These are phyloP conservation scores for Aspergillus sp. DNA, from an alignment of 2,329 filamentous ascomycete genomes.

Conservation along the genomic window DNA sequence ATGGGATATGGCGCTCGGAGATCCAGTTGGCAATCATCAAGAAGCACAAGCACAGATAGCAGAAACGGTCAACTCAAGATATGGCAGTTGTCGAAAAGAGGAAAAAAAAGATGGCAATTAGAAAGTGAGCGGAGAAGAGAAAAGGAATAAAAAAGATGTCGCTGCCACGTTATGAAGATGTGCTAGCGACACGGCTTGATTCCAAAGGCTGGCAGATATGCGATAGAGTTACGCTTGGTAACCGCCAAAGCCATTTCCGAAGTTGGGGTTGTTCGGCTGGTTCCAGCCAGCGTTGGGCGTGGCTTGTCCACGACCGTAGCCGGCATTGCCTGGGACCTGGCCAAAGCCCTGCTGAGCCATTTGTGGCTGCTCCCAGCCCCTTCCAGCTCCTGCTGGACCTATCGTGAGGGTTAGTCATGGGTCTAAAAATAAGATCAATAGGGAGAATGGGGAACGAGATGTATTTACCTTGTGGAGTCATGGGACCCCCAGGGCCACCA, in stretches of 20 bases:
- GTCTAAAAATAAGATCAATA: neutral
- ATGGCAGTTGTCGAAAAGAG: slow-evolving; percentile 20
- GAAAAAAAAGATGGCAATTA: slow-evolving; percentile 19
- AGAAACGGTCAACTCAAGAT: slow-evolving; percentile 19
- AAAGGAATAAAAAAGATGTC: slow-evolving; percentile 12
- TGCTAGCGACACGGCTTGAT: slow-evolving; percentile 13
- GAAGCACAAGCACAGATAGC: slow-evolving; percentile 20
- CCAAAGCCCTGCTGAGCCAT: slow-evolving; percentile 56
- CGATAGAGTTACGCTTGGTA: slow-evolving; percentile 55
- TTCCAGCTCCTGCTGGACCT: slow-evolving; percentile 61
- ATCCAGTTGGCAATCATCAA: slow-evolving; percentile 37
- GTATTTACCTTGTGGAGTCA: slow-evolving; percentile 59
- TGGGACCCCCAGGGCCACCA: slow-evolving; percentile 65
- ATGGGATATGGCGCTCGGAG: slow-evolving; percentile 37
- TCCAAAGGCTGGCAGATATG: slow-evolving; percentile 12
- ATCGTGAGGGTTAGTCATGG: slow-evolving; percentile 16
- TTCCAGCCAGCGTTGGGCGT: slow-evolving; percentile 54
- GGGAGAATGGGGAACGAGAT: slow-evolving; percentile 1
- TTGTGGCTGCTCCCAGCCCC: slow-evolving; percentile 51
- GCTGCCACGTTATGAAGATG: slow-evolving; percentile 17
- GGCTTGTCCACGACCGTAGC: slow-evolving; percentile 74
- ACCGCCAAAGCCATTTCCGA: slow-evolving; percentile 58
- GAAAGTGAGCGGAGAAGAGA: slow-evolving; percentile 18
- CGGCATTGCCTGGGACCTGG: slow-evolving; percentile 69
- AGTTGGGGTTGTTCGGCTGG: slow-evolving; percentile 50